Percentiles rank a stretch among this genome's conserved stretches.
These are phyloP conservation scores for Globisporangium nunn DNA, from an alignment of 352 stramenopile species.

Conservation along the genomic window DNA sequence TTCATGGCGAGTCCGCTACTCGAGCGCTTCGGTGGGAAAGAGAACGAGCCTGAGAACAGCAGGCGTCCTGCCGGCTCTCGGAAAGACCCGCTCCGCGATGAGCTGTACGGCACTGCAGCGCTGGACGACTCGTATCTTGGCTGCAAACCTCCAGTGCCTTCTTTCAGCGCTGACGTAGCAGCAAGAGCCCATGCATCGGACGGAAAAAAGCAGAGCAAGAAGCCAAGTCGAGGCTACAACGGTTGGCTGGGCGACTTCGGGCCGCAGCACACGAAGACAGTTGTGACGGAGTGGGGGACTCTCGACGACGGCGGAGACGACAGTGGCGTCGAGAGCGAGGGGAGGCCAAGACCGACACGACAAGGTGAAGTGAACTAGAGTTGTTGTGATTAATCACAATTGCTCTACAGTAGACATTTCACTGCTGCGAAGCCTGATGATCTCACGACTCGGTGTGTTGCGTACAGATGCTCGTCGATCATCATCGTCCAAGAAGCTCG, in stretches of 20 bases:
- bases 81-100: slow-evolving; percentile 44
- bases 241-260: slow-evolving; percentile 75
- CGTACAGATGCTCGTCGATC: neutral
- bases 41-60: neutral
- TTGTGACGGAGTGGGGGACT: slow-evolving; percentile 41
- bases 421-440: neutral
- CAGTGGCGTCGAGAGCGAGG: neutral
- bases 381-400: too few species aligned
- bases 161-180: slow-evolving; percentile 1
- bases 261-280: slow-evolving; percentile 62
- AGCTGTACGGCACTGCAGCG: slow-evolving; percentile 46
- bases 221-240: slow-evolving; percentile 33
- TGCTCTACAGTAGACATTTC: too few species aligned
- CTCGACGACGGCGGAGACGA: slow-evolving; percentile 12
- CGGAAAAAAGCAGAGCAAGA: slow-evolving; percentile 7
- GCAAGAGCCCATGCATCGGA: neutral
- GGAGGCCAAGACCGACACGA: neutral
- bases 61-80: neutral
- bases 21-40: slow-evolving; percentile 41
- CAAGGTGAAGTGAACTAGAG: neutral
- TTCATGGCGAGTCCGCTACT: slow-evolving; percentile 74
- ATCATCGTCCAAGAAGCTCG: slow-evolving; percentile 17
- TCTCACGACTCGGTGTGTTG: neutral
- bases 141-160: slow-evolving; percentile 19
- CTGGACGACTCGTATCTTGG: slow-evolving; percentile 46